Percentiles rank a stretch among this genome's conserved stretches.
Conservation (phyloP, 2,329 filamentous ascomycete genomes). For the Penicillium sp. region DNA sequence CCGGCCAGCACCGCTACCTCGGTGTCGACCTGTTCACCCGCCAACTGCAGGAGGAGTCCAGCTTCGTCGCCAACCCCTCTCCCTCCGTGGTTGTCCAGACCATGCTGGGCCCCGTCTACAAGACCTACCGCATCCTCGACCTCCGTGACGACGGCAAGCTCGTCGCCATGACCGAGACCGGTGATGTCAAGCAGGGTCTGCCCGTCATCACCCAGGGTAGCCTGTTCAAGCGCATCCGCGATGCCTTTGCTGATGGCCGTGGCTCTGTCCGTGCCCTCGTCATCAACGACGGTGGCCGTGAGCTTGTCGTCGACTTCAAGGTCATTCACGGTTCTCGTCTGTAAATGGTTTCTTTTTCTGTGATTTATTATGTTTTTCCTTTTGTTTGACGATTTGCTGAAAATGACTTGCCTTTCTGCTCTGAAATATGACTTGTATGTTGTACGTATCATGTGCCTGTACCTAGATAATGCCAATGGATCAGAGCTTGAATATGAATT, state of each 20-base stretch:
- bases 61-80: conserved; percentile 93
- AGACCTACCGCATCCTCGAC: conserved; percentile 99
- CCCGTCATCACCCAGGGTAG: conserved; percentile 92
- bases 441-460: not conserved
- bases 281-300: conserved; percentile 84
- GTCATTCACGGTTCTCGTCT: conserved; percentile 75
- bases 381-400: conserved; percentile 24
- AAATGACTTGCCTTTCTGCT: conserved; percentile 13
- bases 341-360: conserved; percentile 40
- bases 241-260: conserved; percentile 84
- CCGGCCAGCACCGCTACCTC: conserved; percentile 98
- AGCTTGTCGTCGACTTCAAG: conserved; percentile 99
- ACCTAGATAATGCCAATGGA: conserved; percentile 5
- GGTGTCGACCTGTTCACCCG: conserved; percentile 99
- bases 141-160: conserved; percentile 76
- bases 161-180: conserved; percentile 97
- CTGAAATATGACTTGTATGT: conserved; percentile 13
- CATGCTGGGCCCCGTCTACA: conserved; percentile 99
- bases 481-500: not conserved
- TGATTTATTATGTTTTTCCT: conserved; percentile 19
- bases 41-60: conserved; percentile 98
- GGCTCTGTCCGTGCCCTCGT: conserved; percentile 93
- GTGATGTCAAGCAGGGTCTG: conserved; percentile 94
- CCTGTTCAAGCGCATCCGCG: conserved; percentile 73
- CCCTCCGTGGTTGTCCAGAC: conserved; percentile 97